Percentiles rank a stretch among this genome's conserved stretches.
These are phyloP conservation scores for Cubamyces lactineus DNA, from an alignment of 768 basidiomycete genomes.

Conservation along the genomic window DNA sequence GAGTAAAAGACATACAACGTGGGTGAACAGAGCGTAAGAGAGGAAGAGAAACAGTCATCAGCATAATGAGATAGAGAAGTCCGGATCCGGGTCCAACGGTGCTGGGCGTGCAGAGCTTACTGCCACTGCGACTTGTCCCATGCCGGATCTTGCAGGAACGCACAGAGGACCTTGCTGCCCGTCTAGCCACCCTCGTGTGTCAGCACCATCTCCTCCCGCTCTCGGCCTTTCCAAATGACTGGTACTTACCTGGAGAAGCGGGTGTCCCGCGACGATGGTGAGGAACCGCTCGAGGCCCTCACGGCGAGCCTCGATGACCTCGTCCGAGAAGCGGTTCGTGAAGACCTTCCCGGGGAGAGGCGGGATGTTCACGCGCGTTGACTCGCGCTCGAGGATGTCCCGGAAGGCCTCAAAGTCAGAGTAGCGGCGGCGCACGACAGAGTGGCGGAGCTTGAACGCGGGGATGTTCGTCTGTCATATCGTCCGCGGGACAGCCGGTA, in stretches of 20 bases:
- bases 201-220: not conserved
- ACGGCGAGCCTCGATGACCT: conserved; percentile 89
- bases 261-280: conserved; percentile 96
- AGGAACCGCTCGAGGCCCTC: conserved; percentile 96
- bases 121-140: conserved; percentile 87
- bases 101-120: conserved; percentile 38
- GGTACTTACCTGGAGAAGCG: conserved; percentile 80
- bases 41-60: conserved; percentile 16
- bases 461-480: conserved; percentile 90
- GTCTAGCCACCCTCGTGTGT: conserved; percentile 53
- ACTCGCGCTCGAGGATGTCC: conserved; percentile 96
- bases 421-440: conserved; percentile 64
- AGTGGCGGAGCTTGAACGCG: conserved; percentile 89
- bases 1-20: conserved; percentile 14
- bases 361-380: conserved; percentile 96
- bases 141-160: conserved; percentile 91
- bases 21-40: conserved; percentile 27
- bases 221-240: not conserved
- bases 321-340: conserved; percentile 97
- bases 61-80: conserved; percentile 39
- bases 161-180: conserved; percentile 94
- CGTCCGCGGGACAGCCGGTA: not conserved
- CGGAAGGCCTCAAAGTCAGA: conserved; percentile 87
- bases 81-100: not conserved
- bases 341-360: conserved; percentile 98